These are phyloP conservation scores for Penicillium brasilianum DNA, from an alignment of 2,329 filamentous ascomycete species.

Conservation along the genomic window DNA sequence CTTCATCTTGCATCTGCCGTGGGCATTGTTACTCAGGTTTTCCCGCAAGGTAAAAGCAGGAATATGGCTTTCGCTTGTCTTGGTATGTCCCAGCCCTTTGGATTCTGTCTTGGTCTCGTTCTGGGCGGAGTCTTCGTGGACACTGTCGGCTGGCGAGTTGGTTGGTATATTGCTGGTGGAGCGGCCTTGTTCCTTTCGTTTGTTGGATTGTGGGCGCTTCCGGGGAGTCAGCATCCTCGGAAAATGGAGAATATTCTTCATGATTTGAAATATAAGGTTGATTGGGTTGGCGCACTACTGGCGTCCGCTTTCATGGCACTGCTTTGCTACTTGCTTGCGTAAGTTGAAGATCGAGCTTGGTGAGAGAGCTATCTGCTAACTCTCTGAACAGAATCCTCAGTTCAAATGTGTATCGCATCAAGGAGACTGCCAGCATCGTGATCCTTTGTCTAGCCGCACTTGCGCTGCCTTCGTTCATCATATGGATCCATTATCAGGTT, in stretches of 20 bases:
- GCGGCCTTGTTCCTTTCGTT: conserved; percentile 8
- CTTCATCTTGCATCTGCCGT: conserved; percentile 12
- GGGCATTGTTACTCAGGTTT: conserved; percentile 7
- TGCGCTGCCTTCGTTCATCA: conserved; percentile 4
- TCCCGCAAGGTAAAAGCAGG: conserved; percentile 45
- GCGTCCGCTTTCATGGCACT: conserved; percentile 14
- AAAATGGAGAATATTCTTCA: conserved; percentile 1
- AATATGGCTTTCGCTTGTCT: conserved; percentile 58
- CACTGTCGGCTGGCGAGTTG: conserved; percentile 54
- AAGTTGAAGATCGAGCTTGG: background rate
- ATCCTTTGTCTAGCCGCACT: conserved; percentile 8
- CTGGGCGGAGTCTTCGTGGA: conserved; percentile 56
- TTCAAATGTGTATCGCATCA: conserved; percentile 12
- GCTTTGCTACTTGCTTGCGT: conserved; percentile 24
- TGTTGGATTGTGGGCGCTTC: conserved; percentile 16
- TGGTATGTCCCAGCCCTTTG: conserved; percentile 56
- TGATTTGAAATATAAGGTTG: conserved; percentile 18
- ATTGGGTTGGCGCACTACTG: conserved; percentile 24
- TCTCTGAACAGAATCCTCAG: conserved; percentile 2
- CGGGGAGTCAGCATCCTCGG: conserved; percentile 6
- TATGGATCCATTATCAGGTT: conserved; percentile 12
- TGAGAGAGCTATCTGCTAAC: background rate
- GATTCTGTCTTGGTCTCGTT: conserved; percentile 55
- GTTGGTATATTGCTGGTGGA: conserved; percentile 40
- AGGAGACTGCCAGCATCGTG: conserved; percentile 5